Percentiles rank a stretch among this genome's conserved stretches.
phyloP scores from a whole-genome alignment of 306 rosid genomes.

The Vicia sativa region DNA sequence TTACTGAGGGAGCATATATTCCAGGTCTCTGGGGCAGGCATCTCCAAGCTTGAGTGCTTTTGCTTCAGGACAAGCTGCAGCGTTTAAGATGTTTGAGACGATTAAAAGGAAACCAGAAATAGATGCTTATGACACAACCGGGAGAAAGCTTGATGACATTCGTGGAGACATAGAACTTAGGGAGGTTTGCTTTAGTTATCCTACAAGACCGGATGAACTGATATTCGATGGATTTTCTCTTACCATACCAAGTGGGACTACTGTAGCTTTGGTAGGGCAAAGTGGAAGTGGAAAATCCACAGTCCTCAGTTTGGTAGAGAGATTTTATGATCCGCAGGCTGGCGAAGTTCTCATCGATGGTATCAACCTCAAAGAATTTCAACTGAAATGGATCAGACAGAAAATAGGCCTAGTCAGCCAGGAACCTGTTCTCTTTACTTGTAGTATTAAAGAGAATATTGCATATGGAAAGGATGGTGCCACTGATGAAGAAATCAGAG shows the following conservation, averaged over 20 bases:
- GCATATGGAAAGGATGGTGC: slow-evolving; percentile 75
- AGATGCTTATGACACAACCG: slow-evolving; percentile 62
- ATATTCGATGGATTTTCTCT: slow-evolving; percentile 56
- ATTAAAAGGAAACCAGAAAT: slow-evolving; percentile 76
- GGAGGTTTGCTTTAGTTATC: slow-evolving; percentile 62
- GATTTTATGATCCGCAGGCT: slow-evolving; percentile 79
- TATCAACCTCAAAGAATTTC: slow-evolving; percentile 66
- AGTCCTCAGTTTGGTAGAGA: slow-evolving; percentile 78
- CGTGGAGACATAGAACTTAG: too few relatives aligned
- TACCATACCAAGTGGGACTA: slow-evolving; percentile 55
- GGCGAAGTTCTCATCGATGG: slow-evolving; percentile 83
- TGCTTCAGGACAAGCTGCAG: slow-evolving; percentile 86
- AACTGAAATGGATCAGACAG: too few relatives aligned
- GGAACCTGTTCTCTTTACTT: slow-evolving; percentile 75
- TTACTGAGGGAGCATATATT: too few relatives aligned
- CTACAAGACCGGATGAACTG: slow-evolving; percentile 67
- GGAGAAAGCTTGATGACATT: slow-evolving; percentile 53
- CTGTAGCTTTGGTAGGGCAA: slow-evolving; percentile 79
- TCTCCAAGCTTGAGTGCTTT: slow-evolving; percentile 84
- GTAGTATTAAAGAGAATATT: slow-evolving; percentile 77
- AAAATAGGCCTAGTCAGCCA: slow-evolving; percentile 84
- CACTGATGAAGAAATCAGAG: slow-evolving; percentile 48
- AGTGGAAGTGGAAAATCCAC: slow-evolving; percentile 95
- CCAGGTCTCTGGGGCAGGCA: slow-evolving; percentile 81
- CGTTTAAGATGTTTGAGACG: slow-evolving; percentile 81